phyloP scores from a whole-genome alignment of 768 basidiomycete genomes.

The Sarcomyxa edulis region DNA sequence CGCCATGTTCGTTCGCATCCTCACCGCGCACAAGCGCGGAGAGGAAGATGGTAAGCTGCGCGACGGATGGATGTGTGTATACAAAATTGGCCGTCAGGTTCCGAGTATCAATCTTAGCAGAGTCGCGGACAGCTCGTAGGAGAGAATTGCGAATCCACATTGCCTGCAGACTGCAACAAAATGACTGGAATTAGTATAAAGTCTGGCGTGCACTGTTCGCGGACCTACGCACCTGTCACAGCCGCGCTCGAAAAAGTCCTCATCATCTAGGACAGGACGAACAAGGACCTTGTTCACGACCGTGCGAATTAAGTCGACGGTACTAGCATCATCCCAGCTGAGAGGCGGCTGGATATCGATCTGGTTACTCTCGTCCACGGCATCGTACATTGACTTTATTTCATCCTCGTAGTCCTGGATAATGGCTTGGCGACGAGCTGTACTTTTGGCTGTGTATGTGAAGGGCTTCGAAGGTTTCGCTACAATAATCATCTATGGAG shows the following conservation, averaged over 20 bases:
- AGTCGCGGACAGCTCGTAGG: slow-evolving; percentile 4
- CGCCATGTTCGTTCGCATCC: slow-evolving; percentile 6
- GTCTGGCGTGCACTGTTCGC: not conserved
- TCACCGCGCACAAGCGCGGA: not conserved
- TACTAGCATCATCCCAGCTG: not conserved
- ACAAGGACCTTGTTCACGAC: not conserved
- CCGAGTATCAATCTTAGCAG: slow-evolving; percentile 5
- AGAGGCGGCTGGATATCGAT: not conserved
- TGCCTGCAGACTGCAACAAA: slow-evolving; percentile 2
- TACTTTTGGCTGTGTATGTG: slow-evolving; percentile 26
- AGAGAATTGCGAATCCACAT: slow-evolving; percentile 6
- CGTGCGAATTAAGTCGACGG: not conserved
- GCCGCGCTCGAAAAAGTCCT: not conserved
- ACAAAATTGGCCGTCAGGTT: slow-evolving; percentile 4
- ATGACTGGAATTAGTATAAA: not conserved
- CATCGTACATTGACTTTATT: slow-evolving; percentile 24
- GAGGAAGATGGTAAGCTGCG: not conserved
- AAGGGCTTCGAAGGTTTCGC: slow-evolving; percentile 24
- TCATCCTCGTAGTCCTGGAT: slow-evolving; percentile 25
- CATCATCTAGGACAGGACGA: not conserved
- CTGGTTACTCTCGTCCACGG: not conserved
- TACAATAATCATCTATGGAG: slow-evolving; percentile 27
- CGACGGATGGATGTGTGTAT: slow-evolving; percentile 1
- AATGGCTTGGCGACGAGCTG: slow-evolving; percentile 20
- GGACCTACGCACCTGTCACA: slow-evolving; percentile 11